Conservation (phyloP, 1,139 yeast species). For the Debaryomyces psychrophilus region DNA sequence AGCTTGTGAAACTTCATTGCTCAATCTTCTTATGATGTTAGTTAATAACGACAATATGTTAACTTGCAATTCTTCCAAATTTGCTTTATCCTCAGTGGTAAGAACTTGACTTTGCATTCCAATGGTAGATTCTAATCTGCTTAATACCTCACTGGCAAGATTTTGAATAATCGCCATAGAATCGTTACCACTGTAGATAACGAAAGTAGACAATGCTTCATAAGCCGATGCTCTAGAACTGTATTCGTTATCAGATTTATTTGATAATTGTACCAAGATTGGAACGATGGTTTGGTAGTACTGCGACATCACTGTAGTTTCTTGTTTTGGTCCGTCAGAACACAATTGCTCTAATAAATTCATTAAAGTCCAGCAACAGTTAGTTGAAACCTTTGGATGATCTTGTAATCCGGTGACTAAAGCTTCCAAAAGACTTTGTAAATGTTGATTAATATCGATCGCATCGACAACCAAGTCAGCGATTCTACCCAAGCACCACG, state of each 20-base stretch:
- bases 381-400: constrained; percentile 89
- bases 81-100: constrained; percentile 69
- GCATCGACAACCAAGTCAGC: constrained; percentile 87
- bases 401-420: constrained; percentile 78
- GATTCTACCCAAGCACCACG: constrained; percentile 97
- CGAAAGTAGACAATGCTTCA: constrained; percentile 86
- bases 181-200: constrained; percentile 71
- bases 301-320: constrained; percentile 68
- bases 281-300: constrained; percentile 73
- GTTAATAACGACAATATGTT: constrained; percentile 86
- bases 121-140: constrained; percentile 70
- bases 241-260: constrained; percentile 76
- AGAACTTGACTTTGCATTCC: constrained; percentile 54
- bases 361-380: constrained; percentile 97
- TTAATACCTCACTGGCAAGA: constrained; percentile 74
- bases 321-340: constrained; percentile 54
- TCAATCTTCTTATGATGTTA: constrained; percentile 83
- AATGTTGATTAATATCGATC: constrained; percentile 62
- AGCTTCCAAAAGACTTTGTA: constrained; percentile 73
- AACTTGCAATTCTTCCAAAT: constrained; percentile 86
- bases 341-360: constrained; percentile 86
- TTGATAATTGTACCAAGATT: constrained; percentile 67
- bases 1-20: constrained; percentile 63
- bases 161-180: constrained; percentile 69
- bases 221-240: constrained; percentile 94